Evolutionary conservation across 202 grass and related monocot genomes (phyloP).

Genomic region (Setaria viridis): DNA sequence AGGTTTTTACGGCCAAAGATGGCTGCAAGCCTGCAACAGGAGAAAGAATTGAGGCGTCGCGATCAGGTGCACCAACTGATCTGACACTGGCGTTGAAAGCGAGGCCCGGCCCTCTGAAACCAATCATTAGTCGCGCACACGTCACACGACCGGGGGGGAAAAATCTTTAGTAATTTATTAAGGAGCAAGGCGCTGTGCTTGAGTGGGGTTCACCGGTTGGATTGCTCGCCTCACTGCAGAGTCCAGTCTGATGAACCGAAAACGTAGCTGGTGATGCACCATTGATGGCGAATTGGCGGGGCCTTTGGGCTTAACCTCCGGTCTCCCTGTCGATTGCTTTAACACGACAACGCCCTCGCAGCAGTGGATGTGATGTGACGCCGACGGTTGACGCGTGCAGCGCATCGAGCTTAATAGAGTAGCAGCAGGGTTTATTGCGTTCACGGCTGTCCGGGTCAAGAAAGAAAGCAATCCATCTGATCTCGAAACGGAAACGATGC

Average conservation of each 20-base stretch:
- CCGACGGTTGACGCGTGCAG: neutral
- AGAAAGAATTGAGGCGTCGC: neutral
- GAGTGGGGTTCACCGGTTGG: too few species aligned
- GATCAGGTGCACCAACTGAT: conserved; percentile 8
- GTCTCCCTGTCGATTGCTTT: neutral
- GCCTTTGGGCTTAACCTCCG: too few species aligned
- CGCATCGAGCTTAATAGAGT: neutral
- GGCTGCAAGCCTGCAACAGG: neutral
- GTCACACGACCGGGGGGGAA: neutral
- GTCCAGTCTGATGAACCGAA: neutral
- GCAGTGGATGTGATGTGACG: neutral
- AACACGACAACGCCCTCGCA: neutral
- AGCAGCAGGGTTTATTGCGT: neutral
- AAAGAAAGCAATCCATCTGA: neutral
- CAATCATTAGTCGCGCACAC: neutral
- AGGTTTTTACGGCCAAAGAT: neutral
- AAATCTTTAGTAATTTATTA: neutral
- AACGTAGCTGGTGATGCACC: neutral
- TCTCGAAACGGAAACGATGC: conserved; percentile 1
- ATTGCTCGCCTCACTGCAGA: neutral
- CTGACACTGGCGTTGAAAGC: neutral
- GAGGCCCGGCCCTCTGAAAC: neutral
- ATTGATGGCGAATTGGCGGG: too few species aligned
- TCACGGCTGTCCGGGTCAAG: neutral
- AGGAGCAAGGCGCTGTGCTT: neutral